These are phyloP conservation scores for Brettanomyces naardenensis DNA, from an alignment of 805 yeast genomes.

Conservation along the genomic window DNA sequence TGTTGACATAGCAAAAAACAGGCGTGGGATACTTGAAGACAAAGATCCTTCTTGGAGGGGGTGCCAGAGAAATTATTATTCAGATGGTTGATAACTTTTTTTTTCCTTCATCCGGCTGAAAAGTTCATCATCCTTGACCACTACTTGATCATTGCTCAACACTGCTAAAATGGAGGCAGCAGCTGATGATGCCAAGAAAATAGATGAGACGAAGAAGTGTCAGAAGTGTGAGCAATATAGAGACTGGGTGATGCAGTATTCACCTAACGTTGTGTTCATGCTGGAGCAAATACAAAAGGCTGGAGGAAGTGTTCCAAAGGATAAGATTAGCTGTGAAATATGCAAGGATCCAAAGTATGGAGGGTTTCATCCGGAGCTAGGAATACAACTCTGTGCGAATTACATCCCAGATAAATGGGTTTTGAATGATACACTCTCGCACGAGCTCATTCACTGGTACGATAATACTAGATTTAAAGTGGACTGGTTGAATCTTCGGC, in stretches of 20 bases:
- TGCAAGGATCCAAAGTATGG: constrained; percentile 85
- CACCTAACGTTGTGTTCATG: constrained; percentile 87
- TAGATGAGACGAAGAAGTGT: constrained; percentile 37
- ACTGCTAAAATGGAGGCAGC: constrained; percentile 3
- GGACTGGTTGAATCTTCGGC: constrained; percentile 76
- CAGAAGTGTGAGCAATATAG: constrained; percentile 61
- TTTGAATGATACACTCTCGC: constrained; percentile 84
- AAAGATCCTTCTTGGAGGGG: neutral
- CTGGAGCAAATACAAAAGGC: constrained; percentile 69
- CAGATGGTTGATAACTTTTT: no score
- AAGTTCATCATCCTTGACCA: no score
- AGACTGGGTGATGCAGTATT: constrained; percentile 71
- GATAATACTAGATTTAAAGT: constrained; percentile 85
- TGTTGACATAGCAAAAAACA: constrained; percentile 9
- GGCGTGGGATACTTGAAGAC: neutral
- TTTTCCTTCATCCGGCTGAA: no score
- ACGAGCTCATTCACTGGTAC: constrained; percentile 89
- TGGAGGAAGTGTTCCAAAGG: constrained; percentile 38
- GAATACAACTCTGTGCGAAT: constrained; percentile 83
- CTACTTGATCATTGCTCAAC: no score
- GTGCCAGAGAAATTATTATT: no score
- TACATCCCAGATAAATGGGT: constrained; percentile 67
- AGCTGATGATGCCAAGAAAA: neutral
- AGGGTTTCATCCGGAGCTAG: constrained; percentile 87
- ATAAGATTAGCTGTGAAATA: constrained; percentile 65